Evolutionary conservation across 2,329 filamentous ascomycete genomes (phyloP).

Genomic region (Periconia sp.): DNA sequence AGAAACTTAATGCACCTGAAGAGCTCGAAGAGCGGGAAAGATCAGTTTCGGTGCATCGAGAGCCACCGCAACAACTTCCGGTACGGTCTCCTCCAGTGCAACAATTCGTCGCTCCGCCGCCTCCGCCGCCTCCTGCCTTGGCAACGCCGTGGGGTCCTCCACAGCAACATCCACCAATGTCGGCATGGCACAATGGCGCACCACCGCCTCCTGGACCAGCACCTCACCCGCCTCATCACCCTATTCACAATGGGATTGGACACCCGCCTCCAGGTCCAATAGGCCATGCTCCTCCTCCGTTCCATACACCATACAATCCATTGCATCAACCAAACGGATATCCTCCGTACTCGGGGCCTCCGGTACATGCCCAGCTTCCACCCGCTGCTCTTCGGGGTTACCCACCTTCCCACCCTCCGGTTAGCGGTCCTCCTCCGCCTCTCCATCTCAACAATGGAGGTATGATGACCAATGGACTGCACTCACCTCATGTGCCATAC

Average conservation of each 20-base stretch:
- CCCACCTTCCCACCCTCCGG: constrained; percentile 25
- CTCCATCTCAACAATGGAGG: constrained; percentile 40
- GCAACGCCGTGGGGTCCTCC: constrained; percentile 13
- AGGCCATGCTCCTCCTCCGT: constrained; percentile 36
- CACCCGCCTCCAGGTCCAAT: constrained; percentile 33
- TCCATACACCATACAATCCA: constrained; percentile 38
- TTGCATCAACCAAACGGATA: constrained; percentile 42
- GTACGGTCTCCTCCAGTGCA: constrained; percentile 41
- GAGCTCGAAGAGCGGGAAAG: constrained; percentile 37
- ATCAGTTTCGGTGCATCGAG: constrained; percentile 33
- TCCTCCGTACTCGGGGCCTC: constrained; percentile 36
- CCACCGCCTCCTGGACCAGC: constrained; percentile 27
- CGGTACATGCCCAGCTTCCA: constrained; percentile 36
- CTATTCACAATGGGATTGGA: constrained; percentile 39
- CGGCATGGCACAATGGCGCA: constrained; percentile 37
- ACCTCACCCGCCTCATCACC: constrained; percentile 24
- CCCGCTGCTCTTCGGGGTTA: constrained; percentile 30
- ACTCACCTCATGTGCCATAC: constrained; percentile 45
- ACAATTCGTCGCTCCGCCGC: constrained; percentile 24
- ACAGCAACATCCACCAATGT: constrained; percentile 35
- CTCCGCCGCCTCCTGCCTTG: constrained; percentile 23
- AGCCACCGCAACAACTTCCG: constrained; percentile 43
- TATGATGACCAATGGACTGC: constrained; percentile 46
- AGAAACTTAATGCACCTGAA: constrained; percentile 46
- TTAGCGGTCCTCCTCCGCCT: constrained; percentile 34